phyloP scores from a whole-genome alignment of 768 basidiomycete species.

The Amanita phalloides region DNA sequence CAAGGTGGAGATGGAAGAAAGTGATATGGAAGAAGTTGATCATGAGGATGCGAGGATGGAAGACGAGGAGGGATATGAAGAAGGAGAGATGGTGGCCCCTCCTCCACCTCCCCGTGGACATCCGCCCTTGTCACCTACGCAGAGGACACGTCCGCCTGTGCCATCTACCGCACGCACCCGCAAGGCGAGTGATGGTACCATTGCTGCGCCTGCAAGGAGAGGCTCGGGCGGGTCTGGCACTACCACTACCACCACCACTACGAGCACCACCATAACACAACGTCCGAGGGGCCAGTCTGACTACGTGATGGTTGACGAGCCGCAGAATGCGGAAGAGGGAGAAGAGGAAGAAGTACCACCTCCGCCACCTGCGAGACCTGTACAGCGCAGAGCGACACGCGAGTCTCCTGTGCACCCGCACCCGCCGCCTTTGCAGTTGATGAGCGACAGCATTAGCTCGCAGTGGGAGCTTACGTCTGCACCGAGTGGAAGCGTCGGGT shows the following conservation, averaged over 20 bases:
- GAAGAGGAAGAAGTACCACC: constrained; percentile 25
- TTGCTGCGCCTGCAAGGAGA: constrained; percentile 7
- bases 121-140: constrained; percentile 16
- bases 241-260: neutral
- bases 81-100: constrained; percentile 29
- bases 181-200: neutral
- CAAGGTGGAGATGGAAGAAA: constrained; percentile 60
- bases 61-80: constrained; percentile 22
- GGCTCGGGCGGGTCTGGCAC: constrained; percentile 2
- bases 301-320: constrained; percentile 57
- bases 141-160: neutral
- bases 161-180: neutral
- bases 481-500: constrained; percentile 42
- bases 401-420: constrained; percentile 19
- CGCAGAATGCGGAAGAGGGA: constrained; percentile 13
- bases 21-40: constrained; percentile 57
- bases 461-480: constrained; percentile 64
- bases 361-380: constrained; percentile 32
- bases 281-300: constrained; percentile 27
- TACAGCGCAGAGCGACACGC: constrained; percentile 29
- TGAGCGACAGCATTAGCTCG: constrained; percentile 28
- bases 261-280: neutral
- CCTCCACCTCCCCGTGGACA: constrained; percentile 35
- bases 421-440: constrained; percentile 15
- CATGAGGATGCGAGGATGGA: constrained; percentile 37